Percentiles rank a stretch among this genome's conserved stretches.
phyloP scores from a whole-genome alignment of 1,139 yeast genomes.

The Debaryomycetaceae sp. region DNA sequence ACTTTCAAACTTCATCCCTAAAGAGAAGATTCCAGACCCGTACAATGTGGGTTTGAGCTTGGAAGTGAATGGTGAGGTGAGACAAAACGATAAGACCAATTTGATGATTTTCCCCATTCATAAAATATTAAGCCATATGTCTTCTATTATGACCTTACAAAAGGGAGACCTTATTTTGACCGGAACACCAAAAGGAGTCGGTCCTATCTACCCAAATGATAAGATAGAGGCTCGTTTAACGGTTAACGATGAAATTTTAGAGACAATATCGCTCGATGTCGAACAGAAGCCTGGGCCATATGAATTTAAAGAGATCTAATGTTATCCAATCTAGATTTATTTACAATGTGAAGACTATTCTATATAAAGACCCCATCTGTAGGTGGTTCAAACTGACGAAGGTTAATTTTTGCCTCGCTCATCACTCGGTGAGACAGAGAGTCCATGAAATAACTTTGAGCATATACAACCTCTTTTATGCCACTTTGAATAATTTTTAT shows the following conservation, averaged over 20 bases:
- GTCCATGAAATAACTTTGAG: constrained; percentile 93
- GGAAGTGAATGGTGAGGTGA: constrained; percentile 63
- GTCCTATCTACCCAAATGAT: constrained; percentile 77
- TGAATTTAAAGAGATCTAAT: constrained; percentile 52
- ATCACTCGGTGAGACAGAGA: constrained; percentile 65
- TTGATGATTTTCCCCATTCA: constrained; percentile 90
- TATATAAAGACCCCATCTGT: constrained; percentile 41
- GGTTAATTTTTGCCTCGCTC: constrained; percentile 64
- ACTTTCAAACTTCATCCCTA: constrained; percentile 66
- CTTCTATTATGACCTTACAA: constrained; percentile 83
- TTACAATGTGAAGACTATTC: background rate
- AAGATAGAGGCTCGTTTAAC: constrained; percentile 58
- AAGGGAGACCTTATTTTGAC: constrained; percentile 90
- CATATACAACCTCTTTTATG: constrained; percentile 86
- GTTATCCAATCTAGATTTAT: background rate
- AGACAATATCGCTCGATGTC: constrained; percentile 51
- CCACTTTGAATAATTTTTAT: constrained; percentile 95
- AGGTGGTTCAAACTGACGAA: constrained; percentile 75
- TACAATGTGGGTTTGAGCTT: constrained; percentile 66
- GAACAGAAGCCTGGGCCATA: constrained; percentile 83
- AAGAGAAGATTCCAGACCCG: constrained; percentile 65
- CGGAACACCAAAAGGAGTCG: constrained; percentile 99
- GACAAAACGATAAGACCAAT: constrained; percentile 75
- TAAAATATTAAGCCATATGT: constrained; percentile 73
- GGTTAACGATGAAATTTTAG: constrained; percentile 54